Evolutionary conservation across 1,284 basidiomycete species (phyloP).

Genomic region (Termitomyces sp.): DNA sequence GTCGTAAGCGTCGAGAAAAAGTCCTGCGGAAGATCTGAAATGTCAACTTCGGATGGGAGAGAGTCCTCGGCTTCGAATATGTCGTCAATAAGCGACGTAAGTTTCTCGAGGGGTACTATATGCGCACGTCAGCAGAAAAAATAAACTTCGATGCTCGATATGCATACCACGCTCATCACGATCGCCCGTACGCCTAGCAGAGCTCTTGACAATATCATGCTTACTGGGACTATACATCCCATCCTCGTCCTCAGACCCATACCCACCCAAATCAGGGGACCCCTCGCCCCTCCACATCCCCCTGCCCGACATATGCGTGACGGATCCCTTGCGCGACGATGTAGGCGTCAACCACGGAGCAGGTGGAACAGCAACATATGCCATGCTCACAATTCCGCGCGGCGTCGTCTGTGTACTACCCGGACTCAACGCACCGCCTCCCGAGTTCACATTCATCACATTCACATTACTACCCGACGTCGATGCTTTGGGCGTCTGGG

Average conservation of each 20-base stretch:
- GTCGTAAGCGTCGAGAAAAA: slow-evolving; percentile 63
- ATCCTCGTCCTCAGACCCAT: slow-evolving; percentile 50
- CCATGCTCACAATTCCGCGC: slow-evolving; percentile 39
- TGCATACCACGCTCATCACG: slow-evolving; percentile 67
- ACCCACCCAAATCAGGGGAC: slow-evolving; percentile 53
- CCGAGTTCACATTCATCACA: slow-evolving; percentile 5
- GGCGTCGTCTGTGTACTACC: slow-evolving; percentile 31
- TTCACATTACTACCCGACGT: slow-evolving; percentile 18
- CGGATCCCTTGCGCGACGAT: slow-evolving; percentile 30
- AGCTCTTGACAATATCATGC: slow-evolving; percentile 37
- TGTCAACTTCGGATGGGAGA: slow-evolving; percentile 60
- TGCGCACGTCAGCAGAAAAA: slow-evolving; percentile 1
- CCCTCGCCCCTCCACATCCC: slow-evolving; percentile 28
- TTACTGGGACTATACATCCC: slow-evolving; percentile 26
- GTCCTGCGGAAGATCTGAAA: slow-evolving; percentile 50
- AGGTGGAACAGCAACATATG: slow-evolving; percentile 59
- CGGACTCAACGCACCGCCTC: background rate
- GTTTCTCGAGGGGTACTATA: slow-evolving; percentile 69
- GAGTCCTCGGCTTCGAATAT: slow-evolving; percentile 87
- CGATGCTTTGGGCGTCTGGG: slow-evolving; percentile 13
- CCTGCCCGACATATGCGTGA: slow-evolving; percentile 27
- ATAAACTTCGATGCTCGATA: slow-evolving; percentile 4
- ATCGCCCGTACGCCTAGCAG: slow-evolving; percentile 61
- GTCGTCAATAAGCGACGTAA: slow-evolving; percentile 68
- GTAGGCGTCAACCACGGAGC: slow-evolving; percentile 45